These are phyloP conservation scores for Thymus quinquecostatus DNA, from an alignment of 257 asterid species.

Conservation along the genomic window DNA sequence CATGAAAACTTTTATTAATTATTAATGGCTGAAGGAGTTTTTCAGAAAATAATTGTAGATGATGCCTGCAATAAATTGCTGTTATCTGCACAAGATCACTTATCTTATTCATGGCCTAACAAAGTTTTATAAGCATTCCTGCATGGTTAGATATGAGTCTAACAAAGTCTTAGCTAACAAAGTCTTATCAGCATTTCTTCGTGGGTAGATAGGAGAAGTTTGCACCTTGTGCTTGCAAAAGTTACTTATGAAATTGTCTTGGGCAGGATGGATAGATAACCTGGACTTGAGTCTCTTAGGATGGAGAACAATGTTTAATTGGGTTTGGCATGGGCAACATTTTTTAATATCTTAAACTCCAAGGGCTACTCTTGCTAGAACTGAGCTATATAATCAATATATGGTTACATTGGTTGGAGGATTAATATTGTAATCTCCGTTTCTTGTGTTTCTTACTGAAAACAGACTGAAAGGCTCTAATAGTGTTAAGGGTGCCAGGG, in stretches of 20 bases:
- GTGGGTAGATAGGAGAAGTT: not conserved
- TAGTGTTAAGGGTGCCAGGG: too few species aligned
- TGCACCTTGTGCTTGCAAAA: conserved; percentile 21
- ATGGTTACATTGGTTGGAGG: not conserved
- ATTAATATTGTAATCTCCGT: not conserved
- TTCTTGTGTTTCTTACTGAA: not conserved
- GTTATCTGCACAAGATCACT: conserved; percentile 6
- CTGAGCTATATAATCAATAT: not conserved
- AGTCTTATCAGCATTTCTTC: not conserved
- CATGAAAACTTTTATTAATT: not conserved
- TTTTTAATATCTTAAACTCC: not conserved
- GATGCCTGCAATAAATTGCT: not conserved
- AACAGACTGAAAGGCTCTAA: too few species aligned
- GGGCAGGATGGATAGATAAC: not conserved
- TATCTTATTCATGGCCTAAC: conserved; percentile 3
- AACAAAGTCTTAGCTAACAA: not conserved
- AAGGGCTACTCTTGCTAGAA: not conserved
- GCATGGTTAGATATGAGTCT: not conserved
- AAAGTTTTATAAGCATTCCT: too few species aligned
- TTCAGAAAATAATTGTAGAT: not conserved
- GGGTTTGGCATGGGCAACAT: not conserved
- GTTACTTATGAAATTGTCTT: not conserved
- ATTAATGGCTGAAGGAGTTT: conserved; percentile 1
- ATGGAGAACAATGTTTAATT: not conserved
- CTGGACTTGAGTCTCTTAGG: not conserved